Evolutionary conservation across 1,284 basidiomycete genomes (phyloP).

Genomic region (Ustilago esculenta): DNA sequence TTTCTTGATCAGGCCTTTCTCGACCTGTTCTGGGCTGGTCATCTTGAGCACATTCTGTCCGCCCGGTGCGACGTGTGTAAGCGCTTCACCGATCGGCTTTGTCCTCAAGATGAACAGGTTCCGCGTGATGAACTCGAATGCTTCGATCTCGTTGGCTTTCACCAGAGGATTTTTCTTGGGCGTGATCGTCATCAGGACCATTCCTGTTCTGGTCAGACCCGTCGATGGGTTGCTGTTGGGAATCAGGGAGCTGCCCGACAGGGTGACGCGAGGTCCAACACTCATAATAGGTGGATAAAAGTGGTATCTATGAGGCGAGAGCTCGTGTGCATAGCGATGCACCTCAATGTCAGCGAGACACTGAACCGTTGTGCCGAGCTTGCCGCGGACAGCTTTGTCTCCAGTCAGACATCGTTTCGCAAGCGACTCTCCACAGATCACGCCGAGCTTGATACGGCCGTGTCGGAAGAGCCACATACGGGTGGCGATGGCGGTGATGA

Average conservation of each 20-base stretch:
- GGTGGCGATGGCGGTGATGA: conserved; percentile 53
- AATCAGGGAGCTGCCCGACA: conserved; percentile 35
- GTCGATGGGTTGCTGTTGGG: conserved; percentile 55
- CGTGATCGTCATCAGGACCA: conserved; percentile 54
- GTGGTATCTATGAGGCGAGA: conserved; percentile 48
- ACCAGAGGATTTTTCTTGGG: conserved; percentile 50
- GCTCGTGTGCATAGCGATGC: conserved; percentile 28
- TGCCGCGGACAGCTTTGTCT: conserved; percentile 43
- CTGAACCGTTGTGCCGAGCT: conserved; percentile 53
- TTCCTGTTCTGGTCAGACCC: conserved; percentile 42
- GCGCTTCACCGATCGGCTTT: conserved; percentile 46
- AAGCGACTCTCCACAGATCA: conserved; percentile 59
- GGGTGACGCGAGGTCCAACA: conserved; percentile 54
- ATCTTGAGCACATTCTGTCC: conserved; percentile 58
- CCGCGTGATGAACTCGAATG: conserved; percentile 60
- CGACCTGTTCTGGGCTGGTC: conserved; percentile 35
- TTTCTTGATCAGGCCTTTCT: conserved; percentile 27
- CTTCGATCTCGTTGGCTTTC: conserved; percentile 48
- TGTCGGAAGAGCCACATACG: conserved; percentile 62
- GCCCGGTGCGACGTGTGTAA: conserved; percentile 60
- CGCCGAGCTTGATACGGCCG: conserved; percentile 52
- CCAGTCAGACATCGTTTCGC: conserved; percentile 50
- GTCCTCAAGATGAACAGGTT: conserved; percentile 60
- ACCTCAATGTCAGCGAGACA: conserved; percentile 43
- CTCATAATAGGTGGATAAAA: conserved; percentile 53